Evolutionary conservation across 805 yeast species (phyloP).

Genomic region (Suhomyces pyralidae): DNA sequence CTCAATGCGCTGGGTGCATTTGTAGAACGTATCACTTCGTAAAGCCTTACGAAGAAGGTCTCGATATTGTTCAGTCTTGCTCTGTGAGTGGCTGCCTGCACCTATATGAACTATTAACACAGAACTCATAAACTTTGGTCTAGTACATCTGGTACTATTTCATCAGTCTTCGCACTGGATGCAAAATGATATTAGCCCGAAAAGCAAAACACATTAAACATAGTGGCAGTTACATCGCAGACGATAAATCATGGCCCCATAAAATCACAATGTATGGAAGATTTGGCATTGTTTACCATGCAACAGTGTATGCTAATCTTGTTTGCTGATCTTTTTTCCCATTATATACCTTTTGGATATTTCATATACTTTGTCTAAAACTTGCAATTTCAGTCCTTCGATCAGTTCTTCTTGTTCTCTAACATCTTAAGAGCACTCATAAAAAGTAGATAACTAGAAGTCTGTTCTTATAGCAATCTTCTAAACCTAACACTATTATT

Average conservation of each 20-base stretch:
- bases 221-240: not conserved
- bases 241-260: not conserved
- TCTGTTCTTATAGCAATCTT: not conserved
- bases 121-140: not conserved
- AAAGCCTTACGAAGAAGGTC: conserved; percentile 28
- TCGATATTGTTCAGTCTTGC: conserved; percentile 19
- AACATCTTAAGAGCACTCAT: too few relatives aligned
- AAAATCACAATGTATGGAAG: not conserved
- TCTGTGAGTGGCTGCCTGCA: conserved; percentile 45
- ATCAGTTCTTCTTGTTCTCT: not conserved
- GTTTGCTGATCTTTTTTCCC: not conserved
- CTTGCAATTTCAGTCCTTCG: not conserved
- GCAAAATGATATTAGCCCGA: not conserved
- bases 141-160: not conserved
- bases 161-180: not conserved
- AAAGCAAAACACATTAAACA: not conserved
- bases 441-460: too few relatives aligned
- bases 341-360: too few relatives aligned
- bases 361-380: not conserved
- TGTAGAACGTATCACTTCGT: conserved; percentile 6
- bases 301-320: not conserved
- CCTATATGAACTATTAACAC: conserved; percentile 42
- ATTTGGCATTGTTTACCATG: not conserved
- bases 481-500: not conserved
- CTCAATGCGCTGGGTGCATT: conserved; percentile 31